Base-by-base conservation (phyloP, 2,329 filamentous ascomycete genomes). In the Akanthomyces muscarius region DNA sequence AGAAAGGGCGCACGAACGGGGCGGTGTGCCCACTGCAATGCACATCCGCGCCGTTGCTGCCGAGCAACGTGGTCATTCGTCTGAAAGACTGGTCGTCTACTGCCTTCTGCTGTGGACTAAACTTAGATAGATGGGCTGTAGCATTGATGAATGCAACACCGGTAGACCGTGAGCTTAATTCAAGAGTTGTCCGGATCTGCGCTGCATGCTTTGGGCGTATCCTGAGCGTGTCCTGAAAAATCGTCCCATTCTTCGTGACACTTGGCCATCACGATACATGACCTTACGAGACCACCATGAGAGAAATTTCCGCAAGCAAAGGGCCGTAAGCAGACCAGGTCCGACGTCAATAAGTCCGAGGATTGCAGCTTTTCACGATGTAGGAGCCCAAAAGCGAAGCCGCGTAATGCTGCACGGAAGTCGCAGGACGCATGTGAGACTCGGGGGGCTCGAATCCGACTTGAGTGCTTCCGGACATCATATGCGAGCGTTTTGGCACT, bases 381-480 rank as follows among this genome's bases (percentile, higher is more conserved):
- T 7, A 50, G 23, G 7, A 28, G 23, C 3, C 16, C 5, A 23
- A 18, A 44, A 10, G 16, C 2, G 2, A 42, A 45, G 41, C 38
- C 53, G 38, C 53, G 53, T 56, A 25, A 56, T 56, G 38, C 41
- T 45, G 3, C 16, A 7, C 53, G 53, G 53, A 56, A 21, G 41
- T 56, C 53, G 53, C 53, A 56, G 14, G 41, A 36, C 21, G 53
- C 53, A 56, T 25, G 47, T 50, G 47, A 50, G 47, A 50, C 25
- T 18, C 13, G 16, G 16, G 13, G 47, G 13, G 7, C 25, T 18
- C 11, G 47, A 30, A 28, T 28, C 25, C 5, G 11, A 4, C 25
- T 50, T 18, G 47, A 14, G 23, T 28, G 5, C 7, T 16, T 50
- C 13, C 23, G 14, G 21, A 23, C 8, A 25, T 21, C 2, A 21